Base-by-base conservation (phyloP, 192 early-diverging fungal species). In the Endogone sp. region DNA sequence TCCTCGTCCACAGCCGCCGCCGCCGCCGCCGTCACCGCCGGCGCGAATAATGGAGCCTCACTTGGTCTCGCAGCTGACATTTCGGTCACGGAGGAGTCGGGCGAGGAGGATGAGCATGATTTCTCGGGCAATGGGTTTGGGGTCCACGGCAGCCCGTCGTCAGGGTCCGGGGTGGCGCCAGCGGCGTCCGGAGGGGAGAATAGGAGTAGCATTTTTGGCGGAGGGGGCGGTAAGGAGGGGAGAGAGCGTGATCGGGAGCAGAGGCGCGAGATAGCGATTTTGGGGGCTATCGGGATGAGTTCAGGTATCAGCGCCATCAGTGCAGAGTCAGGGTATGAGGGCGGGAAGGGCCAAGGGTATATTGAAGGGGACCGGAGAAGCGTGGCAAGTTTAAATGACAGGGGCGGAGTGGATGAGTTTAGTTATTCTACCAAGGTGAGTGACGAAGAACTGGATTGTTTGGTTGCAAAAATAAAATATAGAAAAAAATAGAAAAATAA, bases 291-390 rank as follows among this genome's bases (percentile, higher is more conserved):
- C 3, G 30, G 59, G 30, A 67, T 59, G 25, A 58, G 56, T 8
- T 21, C 21, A 23, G 65, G 65, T 1, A 59, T 58, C 2, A 26
- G 56, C 3, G 56, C 65, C 25, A 56, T 59, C 23, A 59, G 24
- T 32, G 63, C 59, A 20, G 65, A 67, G n/a, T 55, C 32, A 3
- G 56, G 59, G 22, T 67, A 29, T 3, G 65, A 67, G 21, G 31
- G 65, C 3, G 59, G 59, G 25, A 29, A 55, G 29, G 65, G 56
- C 0, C n/a, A n/a, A n/a, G n/a, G 9, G 37, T 49, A 49, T 49
- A 56, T 31, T 28, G 65, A 67, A 28, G 65, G 67, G 69, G 76
- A 78, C 67, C 55, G 58, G 4, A 69, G 44, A 6, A 78, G 76
- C 26, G 63, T 30, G n/a, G 58, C 31, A 16, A 78, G 72, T 29